Conservation (phyloP, 2,329 filamentous ascomycete genomes). For the Botryotinia calthae region DNA sequence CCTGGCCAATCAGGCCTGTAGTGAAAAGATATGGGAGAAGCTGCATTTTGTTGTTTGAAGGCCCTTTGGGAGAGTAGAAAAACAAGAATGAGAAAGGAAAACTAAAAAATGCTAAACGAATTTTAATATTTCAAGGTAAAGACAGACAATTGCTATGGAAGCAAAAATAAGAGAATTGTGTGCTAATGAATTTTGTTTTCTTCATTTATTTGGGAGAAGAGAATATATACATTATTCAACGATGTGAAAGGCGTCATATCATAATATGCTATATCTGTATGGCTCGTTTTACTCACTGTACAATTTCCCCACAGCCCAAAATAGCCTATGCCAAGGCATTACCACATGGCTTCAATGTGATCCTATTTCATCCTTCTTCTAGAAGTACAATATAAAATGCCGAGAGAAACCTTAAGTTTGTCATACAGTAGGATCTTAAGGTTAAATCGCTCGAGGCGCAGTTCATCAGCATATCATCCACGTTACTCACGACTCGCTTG, state of each 20-base stretch:
- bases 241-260: background rate
- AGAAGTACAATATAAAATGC: background rate
- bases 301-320: slow-evolving; percentile 4
- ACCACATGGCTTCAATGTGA: background rate
- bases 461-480: background rate
- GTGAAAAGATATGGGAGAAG: slow-evolving; percentile 4
- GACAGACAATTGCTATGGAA: slow-evolving; percentile 9
- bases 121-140: background rate
- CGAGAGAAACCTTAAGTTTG: background rate
- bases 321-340: background rate
- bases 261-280: background rate
- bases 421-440: slow-evolving; percentile 13
- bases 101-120: background rate
- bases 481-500: background rate
- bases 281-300: slow-evolving; percentile 9
- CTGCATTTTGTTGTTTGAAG: slow-evolving; percentile 1
- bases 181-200: background rate
- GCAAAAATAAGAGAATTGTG: background rate
- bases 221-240: slow-evolving; percentile 5
- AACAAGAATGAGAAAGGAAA: background rate
- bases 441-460: slow-evolving; percentile 8
- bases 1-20: background rate
- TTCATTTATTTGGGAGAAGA: background rate
- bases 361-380: slow-evolving; percentile 2
- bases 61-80: background rate